Conservation (phyloP, 805 yeast species). For the Zygoascus bituminiphila region DNA sequence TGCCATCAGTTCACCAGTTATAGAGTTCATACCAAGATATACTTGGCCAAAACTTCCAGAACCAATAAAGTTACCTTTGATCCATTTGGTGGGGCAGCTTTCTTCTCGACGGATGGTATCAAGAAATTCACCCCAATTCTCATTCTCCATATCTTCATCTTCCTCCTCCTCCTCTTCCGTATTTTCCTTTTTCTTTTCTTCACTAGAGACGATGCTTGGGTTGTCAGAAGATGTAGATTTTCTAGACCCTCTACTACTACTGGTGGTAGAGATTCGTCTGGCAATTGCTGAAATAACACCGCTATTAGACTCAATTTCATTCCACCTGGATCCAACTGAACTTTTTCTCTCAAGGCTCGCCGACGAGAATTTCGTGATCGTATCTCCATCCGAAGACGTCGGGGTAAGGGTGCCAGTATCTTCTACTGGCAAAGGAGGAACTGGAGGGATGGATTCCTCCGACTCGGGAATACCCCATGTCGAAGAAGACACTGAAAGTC, state of each 20-base stretch:
- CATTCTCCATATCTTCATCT: constrained; percentile 7
- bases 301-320: background rate
- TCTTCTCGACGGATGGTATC: constrained; percentile 32
- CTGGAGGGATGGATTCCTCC: constrained; percentile 18
- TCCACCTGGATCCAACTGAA: background rate
- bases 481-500: constrained; percentile 26
- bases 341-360: background rate
- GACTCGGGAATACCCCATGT: constrained; percentile 18
- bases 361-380: background rate
- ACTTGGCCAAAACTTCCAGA: constrained; percentile 94
- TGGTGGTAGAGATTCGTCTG: background rate
- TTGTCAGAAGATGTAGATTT: background rate
- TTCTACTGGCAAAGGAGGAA: constrained; percentile 11
- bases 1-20: constrained; percentile 94
- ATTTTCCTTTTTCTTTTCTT: background rate
- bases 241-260: background rate
- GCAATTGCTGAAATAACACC: constrained; percentile 6
- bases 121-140: constrained; percentile 7
- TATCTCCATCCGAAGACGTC: background rate
- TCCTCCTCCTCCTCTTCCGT: constrained; percentile 9
- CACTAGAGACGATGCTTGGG: background rate
- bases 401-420: constrained; percentile 1
- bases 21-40: constrained; percentile 81
- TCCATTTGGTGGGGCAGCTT: constrained; percentile 72
- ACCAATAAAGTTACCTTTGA: constrained; percentile 88